Evolutionary conservation across 148 eudicot genomes (phyloP).

Genomic region (Silene uniflora): DNA sequence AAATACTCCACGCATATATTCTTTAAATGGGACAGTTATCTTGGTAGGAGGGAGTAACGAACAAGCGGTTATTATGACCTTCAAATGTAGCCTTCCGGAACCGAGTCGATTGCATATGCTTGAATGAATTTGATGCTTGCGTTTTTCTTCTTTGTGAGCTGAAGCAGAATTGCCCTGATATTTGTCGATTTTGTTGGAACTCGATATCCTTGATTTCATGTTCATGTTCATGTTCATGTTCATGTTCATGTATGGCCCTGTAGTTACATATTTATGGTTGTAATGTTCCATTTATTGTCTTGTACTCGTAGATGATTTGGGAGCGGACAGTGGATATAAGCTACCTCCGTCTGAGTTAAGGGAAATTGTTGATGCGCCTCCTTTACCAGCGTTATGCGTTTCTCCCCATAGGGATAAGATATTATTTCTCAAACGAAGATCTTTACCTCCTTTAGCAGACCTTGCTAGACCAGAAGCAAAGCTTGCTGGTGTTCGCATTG

Average conservation of each 20-base stretch:
- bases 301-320: slow-evolving; percentile 42
- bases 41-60: too few species aligned
- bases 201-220: background rate
- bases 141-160: too few species aligned
- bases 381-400: slow-evolving; percentile 78
- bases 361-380: slow-evolving; percentile 97
- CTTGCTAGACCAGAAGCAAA: slow-evolving; percentile 92
- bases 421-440: slow-evolving; percentile 75
- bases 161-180: background rate
- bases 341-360: slow-evolving; percentile 82
- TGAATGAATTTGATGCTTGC: too few species aligned
- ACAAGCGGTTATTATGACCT: too few species aligned
- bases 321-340: slow-evolving; percentile 53
- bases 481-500: slow-evolving; percentile 95
- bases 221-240: too few species aligned
- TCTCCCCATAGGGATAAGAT: slow-evolving; percentile 87
- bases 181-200: background rate
- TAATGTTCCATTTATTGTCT: slow-evolving; percentile 13
- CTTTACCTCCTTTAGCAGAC: slow-evolving; percentile 81
- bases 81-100: too few species aligned
- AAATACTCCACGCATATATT: too few species aligned
- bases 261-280: background rate
- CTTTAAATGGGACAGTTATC: too few species aligned
- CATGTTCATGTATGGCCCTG: too few species aligned
- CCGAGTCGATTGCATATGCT: too few species aligned